phyloP scores from a whole-genome alignment of 2,329 filamentous ascomycete genomes.

The Penicillium sp. region DNA sequence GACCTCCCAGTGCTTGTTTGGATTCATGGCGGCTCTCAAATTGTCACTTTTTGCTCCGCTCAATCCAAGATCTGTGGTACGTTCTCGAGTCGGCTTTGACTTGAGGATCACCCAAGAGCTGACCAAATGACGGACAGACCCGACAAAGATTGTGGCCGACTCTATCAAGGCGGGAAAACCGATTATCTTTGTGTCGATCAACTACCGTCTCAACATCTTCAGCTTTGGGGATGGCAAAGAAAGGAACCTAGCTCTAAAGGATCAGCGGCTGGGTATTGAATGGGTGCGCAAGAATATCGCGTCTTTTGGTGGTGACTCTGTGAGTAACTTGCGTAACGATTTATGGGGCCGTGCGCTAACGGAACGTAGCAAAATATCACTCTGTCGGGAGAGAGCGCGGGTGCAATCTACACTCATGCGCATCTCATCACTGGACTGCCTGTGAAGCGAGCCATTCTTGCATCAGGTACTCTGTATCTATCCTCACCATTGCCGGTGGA shows the following conservation, averaged over 20 bases:
- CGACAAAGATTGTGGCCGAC: slow-evolving; percentile 37
- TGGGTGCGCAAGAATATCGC: slow-evolving; percentile 45
- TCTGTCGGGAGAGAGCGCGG: slow-evolving; percentile 50
- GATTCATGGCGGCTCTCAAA: slow-evolving; percentile 52
- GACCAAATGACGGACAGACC: slow-evolving; percentile 27
- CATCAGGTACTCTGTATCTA: slow-evolving; percentile 47
- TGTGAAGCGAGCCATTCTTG: slow-evolving; percentile 39
- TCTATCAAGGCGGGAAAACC: slow-evolving; percentile 38
- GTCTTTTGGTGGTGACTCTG: slow-evolving; percentile 44
- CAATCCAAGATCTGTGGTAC: slow-evolving; percentile 47
- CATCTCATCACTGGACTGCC: slow-evolving; percentile 39
- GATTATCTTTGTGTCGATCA: slow-evolving; percentile 46
- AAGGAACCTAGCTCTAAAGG: slow-evolving; percentile 45
- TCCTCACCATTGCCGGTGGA: slow-evolving; percentile 45
- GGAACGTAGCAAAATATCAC: slow-evolving; percentile 41
- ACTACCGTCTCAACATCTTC: slow-evolving; percentile 50
- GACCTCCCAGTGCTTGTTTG: slow-evolving; percentile 47
- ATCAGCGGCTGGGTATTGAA: slow-evolving; percentile 36
- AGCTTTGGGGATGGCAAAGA: slow-evolving; percentile 47
- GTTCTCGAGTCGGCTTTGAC: not conserved
- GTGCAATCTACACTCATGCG: slow-evolving; percentile 49
- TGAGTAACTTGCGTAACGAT: slow-evolving; percentile 14
- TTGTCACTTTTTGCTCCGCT: slow-evolving; percentile 47
- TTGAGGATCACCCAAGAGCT: not conserved
- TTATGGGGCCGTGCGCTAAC: not conserved